phyloP scores from a whole-genome alignment of 176 grass and related monocot genomes.

The Musa troglodytarum region DNA sequence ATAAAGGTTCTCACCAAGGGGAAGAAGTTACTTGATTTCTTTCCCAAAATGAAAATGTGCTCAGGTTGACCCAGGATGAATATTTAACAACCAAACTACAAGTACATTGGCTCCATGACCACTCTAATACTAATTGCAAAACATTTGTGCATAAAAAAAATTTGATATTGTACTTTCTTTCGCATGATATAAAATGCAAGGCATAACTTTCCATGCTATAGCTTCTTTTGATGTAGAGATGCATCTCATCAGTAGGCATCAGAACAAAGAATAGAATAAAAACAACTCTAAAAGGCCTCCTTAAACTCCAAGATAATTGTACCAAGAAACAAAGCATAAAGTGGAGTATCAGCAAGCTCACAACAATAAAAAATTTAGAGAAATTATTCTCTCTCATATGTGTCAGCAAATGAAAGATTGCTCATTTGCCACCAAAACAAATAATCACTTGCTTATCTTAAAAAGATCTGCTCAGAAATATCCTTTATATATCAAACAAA shows the following conservation, averaged over 20 bases:
- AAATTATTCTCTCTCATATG: not conserved
- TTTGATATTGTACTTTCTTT: not conserved
- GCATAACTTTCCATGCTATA: too few species aligned
- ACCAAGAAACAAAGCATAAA: not conserved
- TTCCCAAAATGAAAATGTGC: not conserved
- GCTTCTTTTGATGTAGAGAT: not conserved
- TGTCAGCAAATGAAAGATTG: constrained; percentile 1
- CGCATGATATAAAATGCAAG: not conserved
- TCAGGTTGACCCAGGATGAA: not conserved
- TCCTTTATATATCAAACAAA: not conserved
- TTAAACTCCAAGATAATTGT: not conserved
- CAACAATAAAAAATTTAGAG: not conserved
- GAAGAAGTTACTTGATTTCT: not conserved
- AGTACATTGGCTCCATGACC: not conserved
- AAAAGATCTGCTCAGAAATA: not conserved
- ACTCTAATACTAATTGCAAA: not conserved
- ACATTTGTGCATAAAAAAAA: not conserved
- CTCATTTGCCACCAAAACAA: not conserved
- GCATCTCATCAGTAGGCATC: not conserved
- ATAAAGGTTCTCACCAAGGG: not conserved
- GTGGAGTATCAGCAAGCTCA: not conserved
- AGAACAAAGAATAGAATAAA: not conserved
- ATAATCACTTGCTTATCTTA: not conserved
- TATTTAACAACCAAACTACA: not conserved
- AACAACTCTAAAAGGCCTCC: not conserved